Conservation (phyloP, 768 basidiomycete species). For the Kwoniella heveanensis region DNA sequence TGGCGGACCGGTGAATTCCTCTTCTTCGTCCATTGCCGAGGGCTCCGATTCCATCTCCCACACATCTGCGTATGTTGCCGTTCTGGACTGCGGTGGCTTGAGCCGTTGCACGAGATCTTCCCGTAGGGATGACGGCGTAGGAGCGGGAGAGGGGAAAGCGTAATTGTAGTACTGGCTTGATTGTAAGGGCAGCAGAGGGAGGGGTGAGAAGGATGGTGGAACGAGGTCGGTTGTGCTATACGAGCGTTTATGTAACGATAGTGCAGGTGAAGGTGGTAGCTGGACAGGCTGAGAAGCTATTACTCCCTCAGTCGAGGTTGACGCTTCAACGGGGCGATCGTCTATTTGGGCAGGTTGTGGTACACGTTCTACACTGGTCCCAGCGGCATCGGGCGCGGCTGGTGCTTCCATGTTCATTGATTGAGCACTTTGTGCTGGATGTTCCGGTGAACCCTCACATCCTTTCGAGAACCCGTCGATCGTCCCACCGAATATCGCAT, state of each 20-base stretch:
- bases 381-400: not conserved
- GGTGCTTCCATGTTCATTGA: not conserved
- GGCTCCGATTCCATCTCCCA: conserved; percentile 35
- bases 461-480: not conserved
- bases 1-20: conserved; percentile 34
- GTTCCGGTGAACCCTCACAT: not conserved
- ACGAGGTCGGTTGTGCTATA: conserved; percentile 25
- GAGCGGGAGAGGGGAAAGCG: conserved; percentile 34
- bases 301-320: not conserved
- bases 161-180: conserved; percentile 18
- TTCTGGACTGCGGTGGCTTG: conserved; percentile 14
- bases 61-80: conserved; percentile 27
- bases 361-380: not conserved
- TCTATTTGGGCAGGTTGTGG: not conserved
- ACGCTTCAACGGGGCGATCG: not conserved
- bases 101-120: conserved; percentile 38
- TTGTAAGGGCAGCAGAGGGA: conserved; percentile 10
- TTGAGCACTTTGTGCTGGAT: not conserved
- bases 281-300: not conserved
- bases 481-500: not conserved
- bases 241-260: not conserved
- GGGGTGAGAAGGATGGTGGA: conserved; percentile 29
- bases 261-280: not conserved
- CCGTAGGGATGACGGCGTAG: conserved; percentile 36
- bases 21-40: conserved; percentile 34